Percentiles rank a stretch among this genome's conserved stretches.
These are phyloP conservation scores for Cytospora leucostoma DNA, from an alignment of 2,329 filamentous ascomycete species.

Conservation along the genomic window DNA sequence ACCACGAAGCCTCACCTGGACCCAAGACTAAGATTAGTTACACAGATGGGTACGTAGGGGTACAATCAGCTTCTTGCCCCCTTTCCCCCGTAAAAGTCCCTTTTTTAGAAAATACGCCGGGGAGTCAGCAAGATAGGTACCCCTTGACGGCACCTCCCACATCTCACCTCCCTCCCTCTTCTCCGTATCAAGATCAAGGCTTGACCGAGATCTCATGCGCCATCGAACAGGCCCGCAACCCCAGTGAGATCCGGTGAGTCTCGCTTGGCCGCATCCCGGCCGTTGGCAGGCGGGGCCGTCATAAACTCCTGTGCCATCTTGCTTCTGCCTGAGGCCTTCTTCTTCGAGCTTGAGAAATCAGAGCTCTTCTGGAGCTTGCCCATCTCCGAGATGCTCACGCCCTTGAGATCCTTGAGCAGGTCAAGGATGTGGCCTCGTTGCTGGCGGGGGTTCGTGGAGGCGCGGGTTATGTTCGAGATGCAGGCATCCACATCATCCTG, in stretches of 20 bases:
- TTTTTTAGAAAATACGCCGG: conserved; percentile 5
- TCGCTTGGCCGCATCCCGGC: conserved; percentile 28
- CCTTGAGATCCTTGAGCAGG: conserved; percentile 81
- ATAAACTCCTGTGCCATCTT: conserved; percentile 69
- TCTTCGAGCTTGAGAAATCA: conserved; percentile 21
- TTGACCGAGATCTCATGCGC: neutral
- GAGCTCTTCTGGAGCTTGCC: conserved; percentile 70
- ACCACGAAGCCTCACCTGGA: neutral
- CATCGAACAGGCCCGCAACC: conserved; percentile 53
- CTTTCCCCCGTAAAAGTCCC: conserved; percentile 5
- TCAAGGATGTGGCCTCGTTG: conserved; percentile 83
- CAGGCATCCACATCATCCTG: conserved; percentile 66
- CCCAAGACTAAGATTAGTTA: neutral
- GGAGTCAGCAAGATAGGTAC: conserved; percentile 8
- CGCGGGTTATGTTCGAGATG: conserved; percentile 60
- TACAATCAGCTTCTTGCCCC: neutral
- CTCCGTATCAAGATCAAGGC: neutral
- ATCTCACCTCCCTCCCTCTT: neutral
- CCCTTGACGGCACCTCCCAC: neutral
- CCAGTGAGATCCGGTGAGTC: conserved; percentile 56
- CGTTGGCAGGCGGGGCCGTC: conserved; percentile 48
- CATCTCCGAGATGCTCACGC: conserved; percentile 90
- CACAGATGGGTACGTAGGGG: neutral
- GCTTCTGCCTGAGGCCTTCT: conserved; percentile 40
- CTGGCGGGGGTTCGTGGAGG: conserved; percentile 65